These are phyloP conservation scores for Rubroboletus satanas DNA, from an alignment of 768 basidiomycete species.

Conservation along the genomic window DNA sequence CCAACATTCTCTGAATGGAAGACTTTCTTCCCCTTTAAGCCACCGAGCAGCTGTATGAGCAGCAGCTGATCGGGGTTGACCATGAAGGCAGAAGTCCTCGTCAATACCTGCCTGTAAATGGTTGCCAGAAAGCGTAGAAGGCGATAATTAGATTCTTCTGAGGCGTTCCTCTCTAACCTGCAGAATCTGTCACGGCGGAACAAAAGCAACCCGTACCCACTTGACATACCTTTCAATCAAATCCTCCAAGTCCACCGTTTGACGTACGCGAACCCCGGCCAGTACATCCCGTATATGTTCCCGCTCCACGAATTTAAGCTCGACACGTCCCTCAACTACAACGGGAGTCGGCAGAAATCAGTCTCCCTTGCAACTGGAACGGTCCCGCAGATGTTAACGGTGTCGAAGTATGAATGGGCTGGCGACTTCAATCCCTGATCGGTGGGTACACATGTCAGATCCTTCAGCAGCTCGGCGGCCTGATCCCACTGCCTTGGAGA, in stretches of 20 bases:
- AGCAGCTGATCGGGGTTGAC: no score
- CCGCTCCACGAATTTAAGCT: no score
- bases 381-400: slow-evolving; percentile 59
- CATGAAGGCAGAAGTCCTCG: no score
- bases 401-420: slow-evolving; percentile 73
- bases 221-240: no score
- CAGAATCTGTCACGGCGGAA: neutral
- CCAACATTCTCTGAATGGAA: slow-evolving; percentile 9
- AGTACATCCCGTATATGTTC: slow-evolving; percentile 6
- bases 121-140: slow-evolving; percentile 52
- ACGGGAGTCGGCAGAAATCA: no score
- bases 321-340: no score
- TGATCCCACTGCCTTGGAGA: slow-evolving; percentile 51
- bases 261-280: slow-evolving; percentile 19
- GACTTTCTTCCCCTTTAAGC: slow-evolving; percentile 1
- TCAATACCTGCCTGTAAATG: no score
- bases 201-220: slow-evolving; percentile 37
- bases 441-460: slow-evolving; percentile 66
- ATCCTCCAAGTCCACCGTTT: slow-evolving; percentile 33
- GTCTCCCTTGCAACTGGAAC: slow-evolving; percentile 4
- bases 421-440: slow-evolving; percentile 67
- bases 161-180: slow-evolving; percentile 10
- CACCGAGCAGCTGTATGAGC: no score
- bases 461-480: slow-evolving; percentile 44
- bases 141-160: slow-evolving; percentile 13